phyloP scores from a whole-genome alignment of 805 yeast genomes.

The Phaffomyces thermotolerans region DNA sequence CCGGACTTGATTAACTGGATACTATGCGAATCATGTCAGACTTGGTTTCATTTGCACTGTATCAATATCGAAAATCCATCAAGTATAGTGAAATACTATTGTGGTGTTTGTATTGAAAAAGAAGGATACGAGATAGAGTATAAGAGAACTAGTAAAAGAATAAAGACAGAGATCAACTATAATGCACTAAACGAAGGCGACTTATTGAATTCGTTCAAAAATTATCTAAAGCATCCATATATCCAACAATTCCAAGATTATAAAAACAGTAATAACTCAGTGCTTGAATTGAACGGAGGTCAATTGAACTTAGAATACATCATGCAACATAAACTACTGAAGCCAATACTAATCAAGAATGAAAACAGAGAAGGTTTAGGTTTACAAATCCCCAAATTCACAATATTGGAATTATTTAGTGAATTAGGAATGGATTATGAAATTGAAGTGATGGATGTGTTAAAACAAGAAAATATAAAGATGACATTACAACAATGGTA shows the following conservation, averaged over 20 bases:
- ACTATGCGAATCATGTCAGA: slow-evolving; percentile 52
- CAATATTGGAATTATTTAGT: slow-evolving; percentile 49
- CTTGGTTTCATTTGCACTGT: slow-evolving; percentile 41
- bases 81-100: slow-evolving; percentile 44
- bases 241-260: slow-evolving; percentile 24
- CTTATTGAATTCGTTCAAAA: slow-evolving; percentile 16
- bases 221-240: slow-evolving; percentile 45
- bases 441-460: slow-evolving; percentile 84
- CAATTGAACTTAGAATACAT: slow-evolving; percentile 31
- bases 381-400: slow-evolving; percentile 50
- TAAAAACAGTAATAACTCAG: slow-evolving; percentile 14
- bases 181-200: slow-evolving; percentile 75
- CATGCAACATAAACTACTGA: slow-evolving; percentile 25
- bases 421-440: slow-evolving; percentile 54
- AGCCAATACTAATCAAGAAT: slow-evolving; percentile 41
- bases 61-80: slow-evolving; percentile 32
- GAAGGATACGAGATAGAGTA: slow-evolving; percentile 36
- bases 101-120: slow-evolving; percentile 36
- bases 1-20: slow-evolving; percentile 36
- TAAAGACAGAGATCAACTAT: slow-evolving; percentile 58
- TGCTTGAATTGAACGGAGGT: slow-evolving; percentile 24
- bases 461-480: slow-evolving; percentile 55
- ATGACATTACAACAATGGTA: slow-evolving; percentile 75
- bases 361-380: slow-evolving; percentile 31
- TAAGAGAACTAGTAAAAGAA: slow-evolving; percentile 49